These are phyloP conservation scores for Phoma sp. DNA, from an alignment of 2,329 filamentous ascomycete species.

Conservation along the genomic window DNA sequence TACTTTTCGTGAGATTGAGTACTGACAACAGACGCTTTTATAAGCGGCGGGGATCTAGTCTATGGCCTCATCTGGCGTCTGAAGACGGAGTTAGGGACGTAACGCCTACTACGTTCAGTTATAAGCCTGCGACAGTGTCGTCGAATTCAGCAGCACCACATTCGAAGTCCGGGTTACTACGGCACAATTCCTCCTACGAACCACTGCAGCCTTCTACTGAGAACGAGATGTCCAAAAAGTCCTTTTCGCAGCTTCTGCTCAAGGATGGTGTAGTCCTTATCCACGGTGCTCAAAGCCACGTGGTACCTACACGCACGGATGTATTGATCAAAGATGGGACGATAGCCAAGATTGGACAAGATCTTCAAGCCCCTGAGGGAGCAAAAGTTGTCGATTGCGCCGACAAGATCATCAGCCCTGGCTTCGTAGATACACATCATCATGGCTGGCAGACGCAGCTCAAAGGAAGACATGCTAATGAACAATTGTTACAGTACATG, in stretches of 20 bases:
- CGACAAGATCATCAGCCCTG: constrained; percentile 61
- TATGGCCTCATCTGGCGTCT: too few species aligned
- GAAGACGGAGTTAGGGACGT: too few species aligned
- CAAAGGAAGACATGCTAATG: constrained; percentile 60
- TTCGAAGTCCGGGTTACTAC: too few species aligned
- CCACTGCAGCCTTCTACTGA: too few species aligned
- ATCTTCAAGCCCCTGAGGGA: constrained; percentile 32
- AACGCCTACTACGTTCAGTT: too few species aligned
- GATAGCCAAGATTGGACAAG: constrained; percentile 41
- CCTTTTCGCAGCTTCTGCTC: constrained; percentile 33
- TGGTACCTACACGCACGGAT: constrained; percentile 39
- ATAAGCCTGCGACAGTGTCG: too few species aligned
- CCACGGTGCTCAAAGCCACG: constrained; percentile 43
- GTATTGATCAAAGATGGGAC: constrained; percentile 43
- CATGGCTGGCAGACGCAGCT: constrained; percentile 60
- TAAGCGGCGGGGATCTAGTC: too few species aligned
- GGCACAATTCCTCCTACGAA: too few species aligned
- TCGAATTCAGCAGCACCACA: too few species aligned
- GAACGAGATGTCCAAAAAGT: background rate
- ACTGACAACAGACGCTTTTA: too few species aligned
- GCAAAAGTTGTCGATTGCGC: constrained; percentile 56
- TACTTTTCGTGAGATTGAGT: too few species aligned
- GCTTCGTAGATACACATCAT: constrained; percentile 62
- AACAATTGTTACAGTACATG: constrained; percentile 54
- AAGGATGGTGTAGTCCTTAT: constrained; percentile 47